These are phyloP conservation scores for Podospora conica DNA, from an alignment of 495 filamentous ascomycete genomes.

Conservation along the genomic window DNA sequence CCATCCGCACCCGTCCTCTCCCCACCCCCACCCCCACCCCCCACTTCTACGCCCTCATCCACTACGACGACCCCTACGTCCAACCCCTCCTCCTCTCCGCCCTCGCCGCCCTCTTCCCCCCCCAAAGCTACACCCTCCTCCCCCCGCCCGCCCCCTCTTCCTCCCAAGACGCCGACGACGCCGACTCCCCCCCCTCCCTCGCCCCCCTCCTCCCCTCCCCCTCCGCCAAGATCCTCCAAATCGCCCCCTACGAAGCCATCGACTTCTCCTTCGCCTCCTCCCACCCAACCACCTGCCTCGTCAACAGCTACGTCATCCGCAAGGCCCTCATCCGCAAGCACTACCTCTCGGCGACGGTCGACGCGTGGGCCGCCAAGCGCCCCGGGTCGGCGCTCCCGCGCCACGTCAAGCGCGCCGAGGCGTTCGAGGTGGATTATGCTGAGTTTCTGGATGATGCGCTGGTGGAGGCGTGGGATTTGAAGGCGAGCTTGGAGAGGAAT, in stretches of 20 bases:
- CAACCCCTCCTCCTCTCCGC: slow-evolving; percentile 73
- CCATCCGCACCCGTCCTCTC: background rate
- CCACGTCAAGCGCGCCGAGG: slow-evolving; percentile 66
- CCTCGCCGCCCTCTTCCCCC: slow-evolving; percentile 55
- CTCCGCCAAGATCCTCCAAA: slow-evolving; percentile 62
- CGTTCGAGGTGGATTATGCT: slow-evolving; percentile 91
- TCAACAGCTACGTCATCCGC: slow-evolving; percentile 86
- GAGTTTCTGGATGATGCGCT: slow-evolving; percentile 95
- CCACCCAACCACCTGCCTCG: slow-evolving; percentile 53
- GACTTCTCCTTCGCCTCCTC: slow-evolving; percentile 68
- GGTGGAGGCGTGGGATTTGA: slow-evolving; percentile 78
- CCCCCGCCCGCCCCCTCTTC: slow-evolving; percentile 13
- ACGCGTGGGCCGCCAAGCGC: slow-evolving; percentile 75
- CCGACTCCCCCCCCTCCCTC: slow-evolving; percentile 26
- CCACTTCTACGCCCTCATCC: slow-evolving; percentile 66
- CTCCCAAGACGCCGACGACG: slow-evolving; percentile 8
- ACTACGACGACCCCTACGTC: slow-evolving; percentile 82
- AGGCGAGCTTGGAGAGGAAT: slow-evolving; percentile 67
- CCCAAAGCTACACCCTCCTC: slow-evolving; percentile 28
- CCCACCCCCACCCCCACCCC: slow-evolving; percentile 4
- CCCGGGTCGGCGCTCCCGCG: slow-evolving; percentile 59
- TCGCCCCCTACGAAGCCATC: slow-evolving; percentile 77
- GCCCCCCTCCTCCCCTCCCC: slow-evolving; percentile 25
- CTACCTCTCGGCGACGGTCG: slow-evolving; percentile 73
- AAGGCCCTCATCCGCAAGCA: slow-evolving; percentile 98